phyloP scores from a whole-genome alignment of 305 asterid species.

The Fraxinus albicans region DNA sequence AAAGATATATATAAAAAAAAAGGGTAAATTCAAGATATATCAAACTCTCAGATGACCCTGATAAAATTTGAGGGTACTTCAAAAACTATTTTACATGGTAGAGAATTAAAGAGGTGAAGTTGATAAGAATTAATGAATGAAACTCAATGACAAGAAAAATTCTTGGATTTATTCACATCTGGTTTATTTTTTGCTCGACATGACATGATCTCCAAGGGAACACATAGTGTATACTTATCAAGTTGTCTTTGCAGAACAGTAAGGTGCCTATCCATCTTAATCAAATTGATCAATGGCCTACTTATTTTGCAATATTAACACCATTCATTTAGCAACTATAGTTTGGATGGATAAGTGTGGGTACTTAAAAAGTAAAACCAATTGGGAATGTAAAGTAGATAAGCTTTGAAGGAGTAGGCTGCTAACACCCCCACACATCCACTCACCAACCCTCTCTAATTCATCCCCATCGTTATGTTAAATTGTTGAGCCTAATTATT shows the following conservation, averaged over 20 bases:
- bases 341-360: neutral
- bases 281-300: neutral
- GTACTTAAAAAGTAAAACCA: neutral
- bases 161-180: neutral
- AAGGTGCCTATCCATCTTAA: neutral
- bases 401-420: neutral
- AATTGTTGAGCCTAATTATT: neutral
- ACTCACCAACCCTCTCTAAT: neutral
- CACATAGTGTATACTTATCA: neutral
- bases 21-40: neutral
- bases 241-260: neutral
- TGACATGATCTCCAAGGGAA: neutral
- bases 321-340: neutral
- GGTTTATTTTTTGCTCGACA: neutral
- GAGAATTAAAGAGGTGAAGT: neutral
- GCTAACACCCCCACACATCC: neutral
- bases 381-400: neutral
- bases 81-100: neutral
- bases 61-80: neutral
- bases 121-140: neutral
- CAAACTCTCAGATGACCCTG: neutral
- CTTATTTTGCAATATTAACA: neutral
- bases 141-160: neutral
- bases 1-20: too few species aligned
- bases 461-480: neutral